These are phyloP conservation scores for Evansstolkia leycettana DNA, from an alignment of 495 filamentous ascomycete species.

Conservation along the genomic window DNA sequence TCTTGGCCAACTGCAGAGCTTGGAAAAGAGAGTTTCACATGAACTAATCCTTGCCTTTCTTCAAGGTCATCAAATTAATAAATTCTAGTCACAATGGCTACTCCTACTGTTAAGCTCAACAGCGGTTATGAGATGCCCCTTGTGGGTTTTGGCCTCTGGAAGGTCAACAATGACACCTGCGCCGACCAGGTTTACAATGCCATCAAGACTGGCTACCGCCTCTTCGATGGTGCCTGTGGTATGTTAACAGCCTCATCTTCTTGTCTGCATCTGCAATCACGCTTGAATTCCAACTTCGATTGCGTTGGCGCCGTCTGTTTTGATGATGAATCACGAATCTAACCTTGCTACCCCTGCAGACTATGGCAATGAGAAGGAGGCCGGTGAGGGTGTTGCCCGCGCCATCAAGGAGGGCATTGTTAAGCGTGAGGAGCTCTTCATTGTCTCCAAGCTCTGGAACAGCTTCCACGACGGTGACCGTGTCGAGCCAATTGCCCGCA, in stretches of 20 bases:
- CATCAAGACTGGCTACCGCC: conserved; percentile 77
- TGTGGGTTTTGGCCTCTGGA: conserved; percentile 77
- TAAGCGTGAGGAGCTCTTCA: conserved; percentile 79
- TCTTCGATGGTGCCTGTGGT: conserved; percentile 84
- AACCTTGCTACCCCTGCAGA: conserved; percentile 31
- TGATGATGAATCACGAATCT: no score
- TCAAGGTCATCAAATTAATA: no score
- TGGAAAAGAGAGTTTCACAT: no score
- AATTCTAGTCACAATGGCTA: background rate
- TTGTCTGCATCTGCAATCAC: no score
- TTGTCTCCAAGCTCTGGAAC: conserved; percentile 91
- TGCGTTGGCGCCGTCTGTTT: no score
- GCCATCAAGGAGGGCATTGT: conserved; percentile 80
- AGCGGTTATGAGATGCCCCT: conserved; percentile 77
- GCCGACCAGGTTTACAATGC: conserved; percentile 78
- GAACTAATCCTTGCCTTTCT: no score
- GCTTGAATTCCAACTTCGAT: no score
- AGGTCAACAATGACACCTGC: conserved; percentile 66
- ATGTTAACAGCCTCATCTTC: no score
- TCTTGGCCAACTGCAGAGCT: no score
- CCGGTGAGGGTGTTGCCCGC: conserved; percentile 71
- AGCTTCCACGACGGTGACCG: conserved; percentile 65
- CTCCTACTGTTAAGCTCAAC: conserved; percentile 57
- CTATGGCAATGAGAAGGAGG: conserved; percentile 82
- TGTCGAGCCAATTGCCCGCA: conserved; percentile 59